Base-by-base conservation (phyloP, 148 eudicot genomes). In the Selenicereus undatus region DNA sequence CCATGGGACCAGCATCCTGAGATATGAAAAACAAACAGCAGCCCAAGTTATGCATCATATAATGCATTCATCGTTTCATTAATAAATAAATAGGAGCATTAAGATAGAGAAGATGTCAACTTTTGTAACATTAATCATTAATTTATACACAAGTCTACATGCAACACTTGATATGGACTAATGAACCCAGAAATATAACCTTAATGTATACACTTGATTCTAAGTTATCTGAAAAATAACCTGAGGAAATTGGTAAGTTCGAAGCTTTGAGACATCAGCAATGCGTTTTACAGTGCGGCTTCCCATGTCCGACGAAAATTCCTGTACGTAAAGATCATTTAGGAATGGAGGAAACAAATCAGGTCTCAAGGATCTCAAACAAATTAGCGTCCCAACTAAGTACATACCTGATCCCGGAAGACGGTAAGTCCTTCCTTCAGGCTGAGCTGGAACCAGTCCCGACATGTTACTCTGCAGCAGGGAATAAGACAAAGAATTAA, bases 1-100 rank as follows among this genome's bases (percentile, higher is more conserved):
- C 98, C 99, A 97, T 97, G 45, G 99, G 98, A 83, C 99, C 98
- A 77, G 98, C 90, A 90, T 97, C 99, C 99, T 96, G 87, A 85
- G 80, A 87, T 58, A 84, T 27, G 74, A 79, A 78, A 81, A 69
- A 78, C 22, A 79, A 69, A 76, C 32, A 71, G 48, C 32, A 79
- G 58, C 9, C 36, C 8, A 65, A 7, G 69, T 68, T 42, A 73
- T 45, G 12, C 74, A 35, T 5, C 27, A 35, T 11, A 75, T 22
- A 32, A 76, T 27, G 50, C 65, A 54, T 70, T 62, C 66, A 66
- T 17, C 8, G 52, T 48, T 12, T 8, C 52, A 11, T 2, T 76
- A 56, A 45, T 18, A 66, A 24, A 66, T 27, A 71, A 42, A 30
- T 48, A 24, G 29, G 73, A 29, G n/a, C 11, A 45, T 39, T 39